A percentile compares a stretch with the other conserved stretches of the same genome.
Evolutionary conservation across 1,284 basidiomycete genomes (phyloP).

Genomic region (Porodaedalea pini): DNA sequence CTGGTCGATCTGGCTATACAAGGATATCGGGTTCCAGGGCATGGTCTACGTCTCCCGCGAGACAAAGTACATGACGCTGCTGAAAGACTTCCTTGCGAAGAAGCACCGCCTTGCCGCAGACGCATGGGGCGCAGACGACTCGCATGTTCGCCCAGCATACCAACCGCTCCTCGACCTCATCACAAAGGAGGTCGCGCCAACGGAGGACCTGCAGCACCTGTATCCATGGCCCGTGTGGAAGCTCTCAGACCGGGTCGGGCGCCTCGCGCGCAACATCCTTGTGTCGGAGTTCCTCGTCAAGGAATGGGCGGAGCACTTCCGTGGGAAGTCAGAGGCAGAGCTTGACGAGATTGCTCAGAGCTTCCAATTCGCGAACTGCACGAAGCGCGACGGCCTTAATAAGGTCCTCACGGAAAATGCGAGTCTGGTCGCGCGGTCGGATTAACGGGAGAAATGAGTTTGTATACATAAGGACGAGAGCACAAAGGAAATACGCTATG

Average conservation of each 20-base stretch:
- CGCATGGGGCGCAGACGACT: slow-evolving; percentile 63
- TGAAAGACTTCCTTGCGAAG: slow-evolving; percentile 46
- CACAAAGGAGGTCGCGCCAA: slow-evolving; percentile 38
- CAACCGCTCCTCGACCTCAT: slow-evolving; percentile 55
- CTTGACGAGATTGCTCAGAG: slow-evolving; percentile 58
- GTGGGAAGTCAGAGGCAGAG: slow-evolving; percentile 49
- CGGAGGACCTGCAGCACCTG: slow-evolving; percentile 36
- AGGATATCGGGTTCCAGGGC: slow-evolving; percentile 56
- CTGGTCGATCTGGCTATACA: slow-evolving; percentile 61
- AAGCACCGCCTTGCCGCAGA: slow-evolving; percentile 64
- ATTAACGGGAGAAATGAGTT: too few relatives aligned
- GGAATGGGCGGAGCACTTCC: slow-evolving; percentile 65
- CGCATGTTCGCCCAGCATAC: slow-evolving; percentile 52
- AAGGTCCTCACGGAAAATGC: slow-evolving; percentile 41
- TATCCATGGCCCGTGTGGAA: slow-evolving; percentile 44
- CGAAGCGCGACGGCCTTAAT: slow-evolving; percentile 47
- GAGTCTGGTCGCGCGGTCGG: slow-evolving; percentile 10
- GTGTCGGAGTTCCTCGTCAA: slow-evolving; percentile 60
- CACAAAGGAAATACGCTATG: too few relatives aligned
- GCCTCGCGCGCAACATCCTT: slow-evolving; percentile 56
- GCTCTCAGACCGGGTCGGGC: slow-evolving; percentile 31
- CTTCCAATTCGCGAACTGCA: slow-evolving; percentile 58
- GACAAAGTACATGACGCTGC: slow-evolving; percentile 46
- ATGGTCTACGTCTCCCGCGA: slow-evolving; percentile 47
- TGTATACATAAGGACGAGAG: too few relatives aligned